Evolutionary conservation across 148 eudicot genomes (phyloP), one percentile per base, ranked within the genome.

Genomic region (Polygonum maritimum): DNA sequence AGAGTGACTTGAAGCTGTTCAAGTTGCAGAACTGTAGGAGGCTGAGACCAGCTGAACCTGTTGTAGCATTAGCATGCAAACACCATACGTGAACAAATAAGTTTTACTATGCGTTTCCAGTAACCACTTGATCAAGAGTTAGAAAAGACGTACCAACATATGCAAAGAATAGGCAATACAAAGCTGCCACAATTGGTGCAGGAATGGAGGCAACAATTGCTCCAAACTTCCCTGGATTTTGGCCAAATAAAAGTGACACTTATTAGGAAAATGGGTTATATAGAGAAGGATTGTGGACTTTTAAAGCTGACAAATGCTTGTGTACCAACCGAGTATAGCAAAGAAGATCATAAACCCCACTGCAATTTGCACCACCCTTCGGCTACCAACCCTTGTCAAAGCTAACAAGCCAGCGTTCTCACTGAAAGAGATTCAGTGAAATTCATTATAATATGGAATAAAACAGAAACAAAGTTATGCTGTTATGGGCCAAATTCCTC

Each of bases 281-380:
- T 14, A 10, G 39, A 74, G 55, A 71, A 67, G 44, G 9, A 36
- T 67, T 67, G 71, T 36, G 45, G 71, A 36, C 49, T 65, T 58
- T 65, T 47, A 13, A 48, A 26, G 58, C 39, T 78, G 19, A 38
- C 15, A 45, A 11, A 45, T 40, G 67, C 21, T 33, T 10, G 47
- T 35, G 12, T 44, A 79, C 73, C 82, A 78, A 89, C 98, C 97
- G 9, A 94, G 95, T 33, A 94, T 77, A n/a, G 98, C 89, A 77
- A 94, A 94, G 86, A 94, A 94, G 75, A 94, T 89, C 98, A 94
- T 94, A 79, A 94, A 94, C 62, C 90, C 94, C 36, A 97, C 96
- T 13, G 98, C 87, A 73, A 94, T 92, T 79, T 92, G 97, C 26
- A 88, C 94, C 38, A 94, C 98, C 70, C 98, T 88, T 77, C 98